Base-by-base conservation (phyloP, 2,329 filamentous ascomycete genomes). In the Teratosphaeria pseudoeucalypti region DNA sequence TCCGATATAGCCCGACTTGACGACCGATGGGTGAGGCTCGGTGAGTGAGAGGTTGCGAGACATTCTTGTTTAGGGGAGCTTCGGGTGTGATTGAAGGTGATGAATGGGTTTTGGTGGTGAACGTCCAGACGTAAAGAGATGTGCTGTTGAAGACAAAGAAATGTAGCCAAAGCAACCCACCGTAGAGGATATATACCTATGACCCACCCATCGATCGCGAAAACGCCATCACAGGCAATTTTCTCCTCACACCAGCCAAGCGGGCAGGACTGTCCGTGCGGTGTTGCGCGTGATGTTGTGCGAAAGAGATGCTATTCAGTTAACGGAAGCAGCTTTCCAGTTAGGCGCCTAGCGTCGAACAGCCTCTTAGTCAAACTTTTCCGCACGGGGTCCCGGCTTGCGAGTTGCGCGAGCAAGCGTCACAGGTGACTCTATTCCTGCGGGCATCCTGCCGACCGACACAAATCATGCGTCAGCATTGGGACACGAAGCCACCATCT, bases 1-100 rank as follows among this genome's bases (percentile, higher is more conserved):
- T 76, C 78, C 75, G 68, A 80, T 77, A 69, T 80, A 79, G 65
- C 72, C 73, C 47, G 66, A 64, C 59, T 76, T 73, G 58, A 79
- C 76, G 66, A 82, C 76, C 58, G 82, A 81, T 23, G 83, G 83
- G 73, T 85, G 83, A 63, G 83, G 83, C 70, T 86, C 83, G 71
- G 81, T 77, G 70, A 85, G 78, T 67, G 77, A 78, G 77, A 82
- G 83, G 67, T 65, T 67, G 57, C 66, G 68, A 39, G 75, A 64
- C 69, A 72, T 73, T 60, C 43, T 49, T 6, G 43, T 49, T 6
- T 19, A 19, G 9, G 3, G n/a, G 16, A 19, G 5, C 16, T 49
- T n/a, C 9, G 43, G 9, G 9, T 49, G 16, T 16, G 37, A 14
- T n/a, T 6, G 5, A 43, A n/a, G 12, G 37, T 14, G 34, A 3